phyloP scores from a whole-genome alignment of 1,284 basidiomycete species.

The Porodaedalea pini region DNA sequence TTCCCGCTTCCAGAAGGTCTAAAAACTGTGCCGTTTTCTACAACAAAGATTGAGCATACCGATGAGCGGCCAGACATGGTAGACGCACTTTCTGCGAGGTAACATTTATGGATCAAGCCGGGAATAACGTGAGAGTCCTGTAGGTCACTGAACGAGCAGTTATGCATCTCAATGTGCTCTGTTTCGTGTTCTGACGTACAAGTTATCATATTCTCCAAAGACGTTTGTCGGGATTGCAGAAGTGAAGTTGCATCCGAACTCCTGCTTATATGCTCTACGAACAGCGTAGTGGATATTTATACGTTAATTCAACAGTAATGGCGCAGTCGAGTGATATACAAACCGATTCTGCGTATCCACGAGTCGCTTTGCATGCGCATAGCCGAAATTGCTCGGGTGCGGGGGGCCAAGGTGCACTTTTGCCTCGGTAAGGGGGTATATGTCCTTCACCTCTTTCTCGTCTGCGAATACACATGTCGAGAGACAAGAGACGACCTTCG shows the following conservation, averaged over 20 bases:
- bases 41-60: not conserved
- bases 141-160: conserved; percentile 56
- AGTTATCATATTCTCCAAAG: conserved; percentile 83
- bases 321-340: conserved; percentile 26
- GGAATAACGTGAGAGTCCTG: conserved; percentile 89
- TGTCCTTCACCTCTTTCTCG: conserved; percentile 48
- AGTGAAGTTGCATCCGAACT: conserved; percentile 87
- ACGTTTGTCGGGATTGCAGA: conserved; percentile 92
- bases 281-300: not conserved
- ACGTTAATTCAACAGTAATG: not conserved
- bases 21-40: conserved; percentile 81
- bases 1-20: conserved; percentile 82
- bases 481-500: conserved; percentile 81
- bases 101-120: conserved; percentile 84
- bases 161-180: conserved; percentile 5
- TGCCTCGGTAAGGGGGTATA: conserved; percentile 85
- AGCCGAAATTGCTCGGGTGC: conserved; percentile 88
- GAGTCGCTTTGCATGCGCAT: conserved; percentile 89
- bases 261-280: conserved; percentile 81
- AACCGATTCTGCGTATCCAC: conserved; percentile 91
- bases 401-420: conserved; percentile 87
- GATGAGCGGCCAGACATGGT: too few relatives aligned
- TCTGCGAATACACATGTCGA: conserved; percentile 90
- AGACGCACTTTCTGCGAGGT: conserved; percentile 79
- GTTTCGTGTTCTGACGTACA: conserved; percentile 38